phyloP scores from a whole-genome alignment of 2,329 filamentous ascomycete genomes.

The Aquanectria penicillioides region DNA sequence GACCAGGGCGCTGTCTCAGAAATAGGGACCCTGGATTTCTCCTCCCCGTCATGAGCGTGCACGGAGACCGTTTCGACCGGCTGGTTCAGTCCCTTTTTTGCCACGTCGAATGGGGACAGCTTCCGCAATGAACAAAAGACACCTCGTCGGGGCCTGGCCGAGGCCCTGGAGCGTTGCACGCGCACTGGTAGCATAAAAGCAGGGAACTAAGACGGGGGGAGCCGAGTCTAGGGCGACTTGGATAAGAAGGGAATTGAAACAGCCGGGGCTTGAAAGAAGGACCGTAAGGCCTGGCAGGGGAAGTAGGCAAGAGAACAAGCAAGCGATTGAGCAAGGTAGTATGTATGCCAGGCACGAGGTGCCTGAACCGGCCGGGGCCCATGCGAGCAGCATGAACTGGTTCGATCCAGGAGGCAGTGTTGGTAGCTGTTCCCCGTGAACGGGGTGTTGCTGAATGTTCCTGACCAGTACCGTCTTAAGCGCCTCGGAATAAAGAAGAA shows the following conservation, averaged over 20 bases:
- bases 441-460: constrained; percentile 26
- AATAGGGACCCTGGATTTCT: constrained; percentile 37
- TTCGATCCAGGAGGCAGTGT: constrained; percentile 28
- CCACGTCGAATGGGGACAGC: constrained; percentile 25
- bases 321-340: constrained; percentile 19
- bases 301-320: not conserved
- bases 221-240: constrained; percentile 29
- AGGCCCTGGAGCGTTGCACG: constrained; percentile 16
- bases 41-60: constrained; percentile 13
- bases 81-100: constrained; percentile 12
- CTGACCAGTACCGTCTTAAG: not conserved
- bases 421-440: constrained; percentile 25
- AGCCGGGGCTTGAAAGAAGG: constrained; percentile 20
- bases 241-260: constrained; percentile 28
- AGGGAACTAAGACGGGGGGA: constrained; percentile 21
- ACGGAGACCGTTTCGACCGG: constrained; percentile 26
- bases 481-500: not conserved
- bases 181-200: not conserved
- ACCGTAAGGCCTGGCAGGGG: constrained; percentile 14
- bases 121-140: constrained; percentile 9
- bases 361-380: constrained; percentile 23
- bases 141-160: not conserved
- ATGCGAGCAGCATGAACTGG: constrained; percentile 33
- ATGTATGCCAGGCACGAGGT: constrained; percentile 24
- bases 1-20: constrained; percentile 36